Conservation (phyloP, 148 eudicot species). For the Cornus controversa region DNA sequence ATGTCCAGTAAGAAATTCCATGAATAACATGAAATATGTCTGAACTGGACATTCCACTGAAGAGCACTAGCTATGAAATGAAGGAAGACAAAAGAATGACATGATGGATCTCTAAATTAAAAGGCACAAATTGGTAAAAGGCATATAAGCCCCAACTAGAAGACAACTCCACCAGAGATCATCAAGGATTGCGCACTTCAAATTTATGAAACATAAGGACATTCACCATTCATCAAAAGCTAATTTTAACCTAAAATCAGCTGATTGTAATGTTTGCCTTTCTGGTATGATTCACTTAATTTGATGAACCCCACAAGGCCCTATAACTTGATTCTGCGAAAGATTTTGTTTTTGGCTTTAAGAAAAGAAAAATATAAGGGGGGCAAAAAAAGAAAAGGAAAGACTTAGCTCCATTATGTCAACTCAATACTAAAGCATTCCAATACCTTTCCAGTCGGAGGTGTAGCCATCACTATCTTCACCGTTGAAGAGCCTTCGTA, state of each 20-base stretch:
- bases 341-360: background rate
- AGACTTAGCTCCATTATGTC: background rate
- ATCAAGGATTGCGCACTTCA: background rate
- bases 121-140: conserved; percentile 1
- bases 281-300: background rate
- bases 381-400: background rate
- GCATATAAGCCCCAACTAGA: background rate
- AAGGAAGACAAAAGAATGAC: background rate
- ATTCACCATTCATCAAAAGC: background rate
- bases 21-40: background rate
- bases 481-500: conserved; percentile 31
- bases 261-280: background rate
- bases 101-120: background rate
- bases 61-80: background rate
- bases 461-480: conserved; percentile 36
- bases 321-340: background rate
- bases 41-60: conserved; percentile 2
- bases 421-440: background rate
- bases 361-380: background rate
- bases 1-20: background rate
- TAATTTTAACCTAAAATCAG: conserved; percentile 1
- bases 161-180: too few relatives aligned
- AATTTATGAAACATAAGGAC: background rate
- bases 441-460: conserved; percentile 43
- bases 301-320: conserved; percentile 4